Evolutionary conservation across 2,329 filamentous ascomycete genomes (phyloP).

Genomic region (Epichloe brachyelytri): DNA sequence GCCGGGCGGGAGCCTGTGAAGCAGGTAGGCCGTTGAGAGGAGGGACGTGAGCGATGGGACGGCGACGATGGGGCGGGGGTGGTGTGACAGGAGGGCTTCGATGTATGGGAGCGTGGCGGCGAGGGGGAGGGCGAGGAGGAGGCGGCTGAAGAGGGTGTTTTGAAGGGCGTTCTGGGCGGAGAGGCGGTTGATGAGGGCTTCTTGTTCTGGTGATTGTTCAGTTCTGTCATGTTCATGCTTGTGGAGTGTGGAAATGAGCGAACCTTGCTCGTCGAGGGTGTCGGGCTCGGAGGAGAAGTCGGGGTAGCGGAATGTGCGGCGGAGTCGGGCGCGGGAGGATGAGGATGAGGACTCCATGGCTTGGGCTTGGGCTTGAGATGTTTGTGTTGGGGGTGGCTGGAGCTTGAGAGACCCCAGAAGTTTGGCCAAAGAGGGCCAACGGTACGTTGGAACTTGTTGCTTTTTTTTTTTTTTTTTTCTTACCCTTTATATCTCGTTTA

Average conservation of each 20-base stretch:
- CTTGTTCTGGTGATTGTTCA: conserved; percentile 33
- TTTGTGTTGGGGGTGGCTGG: neutral
- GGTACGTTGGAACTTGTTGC: no score
- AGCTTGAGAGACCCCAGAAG: conserved; percentile 25
- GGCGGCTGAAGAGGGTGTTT: conserved; percentile 43
- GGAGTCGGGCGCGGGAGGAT: conserved; percentile 43
- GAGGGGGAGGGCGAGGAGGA: conserved; percentile 49
- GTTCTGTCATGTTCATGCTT: no score
- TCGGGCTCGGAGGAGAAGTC: conserved; percentile 43
- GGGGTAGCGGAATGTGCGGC: conserved; percentile 68
- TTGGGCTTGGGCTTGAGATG: neutral
- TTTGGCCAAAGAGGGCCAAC: conserved; percentile 45
- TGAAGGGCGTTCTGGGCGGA: conserved; percentile 39
- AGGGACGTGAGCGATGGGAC: conserved; percentile 52
- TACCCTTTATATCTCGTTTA: neutral
- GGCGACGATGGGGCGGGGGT: conserved; percentile 26
- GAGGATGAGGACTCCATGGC: conserved; percentile 8
- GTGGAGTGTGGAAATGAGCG: neutral
- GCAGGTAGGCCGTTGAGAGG: conserved; percentile 46
- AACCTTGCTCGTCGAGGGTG: conserved; percentile 65
- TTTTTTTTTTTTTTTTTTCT: no score
- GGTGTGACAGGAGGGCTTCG: conserved; percentile 19
- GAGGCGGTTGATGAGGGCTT: conserved; percentile 45
- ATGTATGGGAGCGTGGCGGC: conserved; percentile 42
- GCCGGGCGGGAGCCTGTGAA: conserved; percentile 41